A percentile compares a stretch with the other conserved stretches of the same genome.
These are phyloP conservation scores for Coccomyxa sp. DNA, from an alignment of 139 green algal genomes.

Conservation along the genomic window DNA sequence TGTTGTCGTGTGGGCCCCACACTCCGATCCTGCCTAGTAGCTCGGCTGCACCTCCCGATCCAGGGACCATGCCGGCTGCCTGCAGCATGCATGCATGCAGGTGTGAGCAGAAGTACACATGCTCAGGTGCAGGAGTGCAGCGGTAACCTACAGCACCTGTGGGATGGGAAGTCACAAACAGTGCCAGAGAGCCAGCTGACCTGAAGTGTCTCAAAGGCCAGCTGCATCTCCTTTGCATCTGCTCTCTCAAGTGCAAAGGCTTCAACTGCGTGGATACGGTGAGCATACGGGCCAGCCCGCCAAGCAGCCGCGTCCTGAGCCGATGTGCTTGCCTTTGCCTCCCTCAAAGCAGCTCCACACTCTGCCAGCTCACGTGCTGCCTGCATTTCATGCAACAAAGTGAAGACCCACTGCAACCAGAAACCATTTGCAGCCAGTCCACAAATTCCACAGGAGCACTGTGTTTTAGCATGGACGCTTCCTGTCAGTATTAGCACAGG, in stretches of 20 bases:
- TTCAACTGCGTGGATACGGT: conserved; percentile 26
- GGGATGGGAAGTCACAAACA: background rate
- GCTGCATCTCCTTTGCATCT: background rate
- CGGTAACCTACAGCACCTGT: background rate
- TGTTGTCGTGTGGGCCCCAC: conserved; percentile 50
- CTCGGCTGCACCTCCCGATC: conserved; percentile 11
- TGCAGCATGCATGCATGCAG: background rate
- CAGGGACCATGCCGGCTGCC: background rate
- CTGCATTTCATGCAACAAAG: background rate
- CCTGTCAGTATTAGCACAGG: background rate
- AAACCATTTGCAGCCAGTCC: background rate
- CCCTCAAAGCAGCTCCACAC: conserved; percentile 1
- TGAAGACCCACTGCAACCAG: background rate
- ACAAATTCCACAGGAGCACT: background rate
- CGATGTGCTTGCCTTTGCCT: background rate
- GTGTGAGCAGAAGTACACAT: background rate
- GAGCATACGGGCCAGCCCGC: conserved; percentile 29
- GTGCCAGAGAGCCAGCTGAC: background rate
- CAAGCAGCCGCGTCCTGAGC: conserved; percentile 33
- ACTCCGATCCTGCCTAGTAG: conserved; percentile 54
- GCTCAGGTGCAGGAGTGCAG: background rate
- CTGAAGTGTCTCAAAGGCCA: conserved; percentile 14
- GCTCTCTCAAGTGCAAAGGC: conserved; percentile 4
- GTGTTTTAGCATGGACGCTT: background rate
- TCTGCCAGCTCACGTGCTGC: conserved; percentile 1